A percentile compares a stretch with the other conserved stretches of the same genome.
Evolutionary conservation across 1,139 yeast species (phyloP).

Genomic region (Debaryomyces subglobosus): DNA sequence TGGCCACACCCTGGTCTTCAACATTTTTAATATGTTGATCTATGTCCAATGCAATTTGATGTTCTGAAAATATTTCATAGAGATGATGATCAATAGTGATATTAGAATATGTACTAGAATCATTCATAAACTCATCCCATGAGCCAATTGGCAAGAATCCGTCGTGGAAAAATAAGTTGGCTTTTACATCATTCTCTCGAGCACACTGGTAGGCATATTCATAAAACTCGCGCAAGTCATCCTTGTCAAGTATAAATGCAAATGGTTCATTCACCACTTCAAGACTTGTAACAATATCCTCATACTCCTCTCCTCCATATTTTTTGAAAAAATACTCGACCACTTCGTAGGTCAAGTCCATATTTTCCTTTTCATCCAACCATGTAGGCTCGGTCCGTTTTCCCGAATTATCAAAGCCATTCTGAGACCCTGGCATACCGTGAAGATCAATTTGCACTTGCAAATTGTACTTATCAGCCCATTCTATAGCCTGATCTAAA

Average conservation of each 20-base stretch:
- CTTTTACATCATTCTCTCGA: conserved; percentile 12
- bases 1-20: conserved; percentile 17
- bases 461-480: conserved; percentile 23
- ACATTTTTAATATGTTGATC: conserved; percentile 21
- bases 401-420: conserved; percentile 34
- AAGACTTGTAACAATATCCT: conserved; percentile 19
- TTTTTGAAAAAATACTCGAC: conserved; percentile 23
- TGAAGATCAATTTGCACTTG: conserved; percentile 28
- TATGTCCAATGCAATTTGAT: conserved; percentile 18
- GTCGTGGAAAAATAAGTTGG: conserved; percentile 24
- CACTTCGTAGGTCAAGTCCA: conserved; percentile 19
- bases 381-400: conserved; percentile 16
- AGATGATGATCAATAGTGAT: conserved; percentile 28
- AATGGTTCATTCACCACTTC: conserved; percentile 31
- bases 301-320: conserved; percentile 18
- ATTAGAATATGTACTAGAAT: conserved; percentile 6
- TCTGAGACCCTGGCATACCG: conserved; percentile 34
- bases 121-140: conserved; percentile 24
- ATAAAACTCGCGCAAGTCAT: conserved; percentile 20
- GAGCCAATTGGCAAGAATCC: conserved; percentile 24
- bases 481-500: conserved; percentile 25
- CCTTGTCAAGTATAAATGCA: conserved; percentile 19
- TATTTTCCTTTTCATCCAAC: conserved; percentile 19
- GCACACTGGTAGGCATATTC: conserved; percentile 16
- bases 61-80: conserved; percentile 26